Conservation (phyloP, 805 yeast species). For the Candida vartiovaarae region DNA sequence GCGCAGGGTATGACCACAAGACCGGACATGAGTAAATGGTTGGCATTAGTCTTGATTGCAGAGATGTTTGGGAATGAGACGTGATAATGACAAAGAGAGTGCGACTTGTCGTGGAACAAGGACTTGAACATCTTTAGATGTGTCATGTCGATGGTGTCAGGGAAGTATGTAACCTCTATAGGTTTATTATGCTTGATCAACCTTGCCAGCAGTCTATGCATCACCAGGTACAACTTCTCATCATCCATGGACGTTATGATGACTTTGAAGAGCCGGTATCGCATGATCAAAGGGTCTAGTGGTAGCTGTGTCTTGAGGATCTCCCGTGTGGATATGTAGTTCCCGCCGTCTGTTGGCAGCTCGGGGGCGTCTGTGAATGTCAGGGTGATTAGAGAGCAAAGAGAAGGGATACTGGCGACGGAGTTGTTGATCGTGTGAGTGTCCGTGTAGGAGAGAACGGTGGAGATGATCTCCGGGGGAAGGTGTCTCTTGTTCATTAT, state of each 20-base stretch:
- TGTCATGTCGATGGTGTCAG: constrained; percentile 12
- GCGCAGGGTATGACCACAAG: constrained; percentile 9
- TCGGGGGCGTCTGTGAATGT: constrained; percentile 4
- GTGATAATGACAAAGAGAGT: not conserved
- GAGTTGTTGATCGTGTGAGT: constrained; percentile 3
- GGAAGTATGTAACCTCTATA: constrained; percentile 9
- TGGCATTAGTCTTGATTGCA: constrained; percentile 15
- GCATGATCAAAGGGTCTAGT: constrained; percentile 6
- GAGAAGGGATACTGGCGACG: constrained; percentile 8
- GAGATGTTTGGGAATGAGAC: constrained; percentile 8
- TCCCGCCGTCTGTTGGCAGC: constrained; percentile 1
- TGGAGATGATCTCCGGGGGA: constrained; percentile 8
- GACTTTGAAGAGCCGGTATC: constrained; percentile 14
- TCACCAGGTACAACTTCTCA: constrained; percentile 5
- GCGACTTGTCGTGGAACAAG: constrained; percentile 8
- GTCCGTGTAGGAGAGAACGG: constrained; percentile 4
- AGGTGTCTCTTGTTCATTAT: constrained; percentile 2
- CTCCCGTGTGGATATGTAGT: constrained; percentile 5
- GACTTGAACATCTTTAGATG: constrained; percentile 20
- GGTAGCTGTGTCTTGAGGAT: constrained; percentile 5
- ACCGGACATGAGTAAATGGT: constrained; percentile 15
- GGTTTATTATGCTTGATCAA: constrained; percentile 5
- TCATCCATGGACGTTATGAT: constrained; percentile 4
- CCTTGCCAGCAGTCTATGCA: constrained; percentile 10
- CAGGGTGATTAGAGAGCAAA: constrained; percentile 9